Evolutionary conservation across 495 filamentous ascomycete species (phyloP).

Genomic region (Wilcoxina mikolae): DNA sequence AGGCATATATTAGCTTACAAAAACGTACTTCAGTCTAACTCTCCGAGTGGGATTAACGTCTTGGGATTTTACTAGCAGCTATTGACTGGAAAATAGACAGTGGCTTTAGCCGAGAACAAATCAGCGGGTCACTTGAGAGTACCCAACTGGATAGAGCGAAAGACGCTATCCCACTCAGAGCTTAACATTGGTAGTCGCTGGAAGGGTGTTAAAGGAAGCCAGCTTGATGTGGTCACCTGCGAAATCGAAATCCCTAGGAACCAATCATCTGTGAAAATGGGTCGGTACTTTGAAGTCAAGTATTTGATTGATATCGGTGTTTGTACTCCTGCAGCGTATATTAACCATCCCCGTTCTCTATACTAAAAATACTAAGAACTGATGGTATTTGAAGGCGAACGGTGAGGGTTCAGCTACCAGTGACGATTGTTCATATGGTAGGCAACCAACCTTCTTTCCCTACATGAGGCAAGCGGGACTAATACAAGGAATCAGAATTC

Average conservation of each 20-base stretch:
- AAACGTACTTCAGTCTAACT: constrained; percentile 30
- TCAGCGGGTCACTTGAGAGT: constrained; percentile 38
- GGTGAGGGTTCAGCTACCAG: constrained; percentile 39
- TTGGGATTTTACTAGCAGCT: neutral
- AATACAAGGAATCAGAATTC: constrained; percentile 39
- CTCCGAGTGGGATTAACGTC: no score
- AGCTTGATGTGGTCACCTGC: constrained; percentile 38
- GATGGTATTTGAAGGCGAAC: constrained; percentile 28
- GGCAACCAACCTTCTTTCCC: no score
- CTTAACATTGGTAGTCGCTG: constrained; percentile 33
- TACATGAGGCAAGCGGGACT: constrained; percentile 8
- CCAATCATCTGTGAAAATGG: constrained; percentile 32
- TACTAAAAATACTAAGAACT: constrained; percentile 7
- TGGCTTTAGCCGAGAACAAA: constrained; percentile 36
- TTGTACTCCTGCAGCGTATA: constrained; percentile 33
- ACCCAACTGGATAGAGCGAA: constrained; percentile 37
- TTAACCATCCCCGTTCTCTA: constrained; percentile 8
- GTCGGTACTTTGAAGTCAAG: constrained; percentile 31
- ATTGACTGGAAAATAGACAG: constrained; percentile 25
- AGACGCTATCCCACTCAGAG: constrained; percentile 31
- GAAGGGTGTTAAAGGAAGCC: constrained; percentile 34
- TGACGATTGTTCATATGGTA: constrained; percentile 43
- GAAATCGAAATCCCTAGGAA: constrained; percentile 39
- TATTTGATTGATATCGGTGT: constrained; percentile 39
- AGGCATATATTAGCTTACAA: constrained; percentile 35